These are phyloP conservation scores for Symbiodinium pilosum DNA, from an alignment of 73 alveolate genomes.

Conservation along the genomic window DNA sequence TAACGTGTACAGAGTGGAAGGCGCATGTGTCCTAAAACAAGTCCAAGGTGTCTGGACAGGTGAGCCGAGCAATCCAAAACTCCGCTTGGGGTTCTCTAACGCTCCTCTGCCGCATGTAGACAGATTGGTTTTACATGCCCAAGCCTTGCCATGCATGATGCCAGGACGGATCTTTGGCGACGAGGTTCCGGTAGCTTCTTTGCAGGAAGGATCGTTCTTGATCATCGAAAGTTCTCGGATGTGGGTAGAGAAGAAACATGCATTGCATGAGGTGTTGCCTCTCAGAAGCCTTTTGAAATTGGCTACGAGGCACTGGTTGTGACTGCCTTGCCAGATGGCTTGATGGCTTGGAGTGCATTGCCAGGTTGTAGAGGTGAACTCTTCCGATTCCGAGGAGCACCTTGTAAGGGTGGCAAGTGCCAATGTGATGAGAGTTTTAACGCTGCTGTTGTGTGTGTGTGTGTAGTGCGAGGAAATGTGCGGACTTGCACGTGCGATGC, in stretches of 20 bases:
- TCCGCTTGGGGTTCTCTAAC: slow-evolving; percentile 88
- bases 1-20: no score
- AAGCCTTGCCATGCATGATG: no score
- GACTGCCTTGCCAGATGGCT: not conserved
- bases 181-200: not conserved
- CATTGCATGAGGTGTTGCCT: slow-evolving; percentile 21
- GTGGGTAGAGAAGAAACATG: no score
- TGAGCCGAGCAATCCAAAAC: slow-evolving; percentile 49
- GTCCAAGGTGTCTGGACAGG: slow-evolving; percentile 70
- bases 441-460: no score
- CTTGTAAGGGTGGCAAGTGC: no score
- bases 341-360: no score
- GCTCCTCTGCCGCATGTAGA: not conserved
- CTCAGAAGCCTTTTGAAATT: slow-evolving; percentile 61
- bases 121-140: not conserved
- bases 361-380: slow-evolving; percentile 67
- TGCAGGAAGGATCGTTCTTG: not conserved
- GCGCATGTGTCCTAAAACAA: no score
- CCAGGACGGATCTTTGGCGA: slow-evolving; percentile 17
- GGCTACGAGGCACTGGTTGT: slow-evolving; percentile 60
- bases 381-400: not conserved
- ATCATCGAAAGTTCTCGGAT: no score
- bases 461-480: slow-evolving; percentile 74
- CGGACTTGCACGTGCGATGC: slow-evolving; percentile 77
- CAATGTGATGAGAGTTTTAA: no score